Percentiles rank a stretch among this genome's conserved stretches.
These are phyloP conservation scores for Psilocybe subaeruginosa DNA, from an alignment of 768 basidiomycete species.

Conservation along the genomic window DNA sequence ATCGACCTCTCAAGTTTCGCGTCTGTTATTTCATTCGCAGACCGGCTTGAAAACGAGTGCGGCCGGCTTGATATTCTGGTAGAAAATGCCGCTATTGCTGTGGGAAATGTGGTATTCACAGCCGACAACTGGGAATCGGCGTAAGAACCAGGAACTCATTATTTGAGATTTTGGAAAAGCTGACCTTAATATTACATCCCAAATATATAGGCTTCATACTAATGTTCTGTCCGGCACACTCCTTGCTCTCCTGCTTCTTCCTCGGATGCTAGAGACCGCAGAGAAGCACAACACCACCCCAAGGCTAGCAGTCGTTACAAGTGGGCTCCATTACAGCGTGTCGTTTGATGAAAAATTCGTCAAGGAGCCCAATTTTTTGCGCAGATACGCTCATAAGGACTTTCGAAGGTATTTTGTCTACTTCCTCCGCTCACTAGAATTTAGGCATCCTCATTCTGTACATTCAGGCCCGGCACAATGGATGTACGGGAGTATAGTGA, in stretches of 20 bases:
- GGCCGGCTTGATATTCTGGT: slow-evolving; percentile 39
- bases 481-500: no score
- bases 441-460: no score
- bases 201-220: slow-evolving; percentile 42
- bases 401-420: no score
- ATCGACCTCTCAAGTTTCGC: slow-evolving; percentile 44
- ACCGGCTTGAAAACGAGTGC: slow-evolving; percentile 34
- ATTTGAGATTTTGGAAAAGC: not conserved
- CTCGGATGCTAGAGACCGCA: slow-evolving; percentile 41
- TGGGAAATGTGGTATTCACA: slow-evolving; percentile 19
- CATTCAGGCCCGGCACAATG: no score
- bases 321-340: slow-evolving; percentile 39
- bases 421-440: no score
- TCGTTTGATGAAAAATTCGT: slow-evolving; percentile 10
- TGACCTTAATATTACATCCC: no score
- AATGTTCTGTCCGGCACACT: slow-evolving; percentile 46
- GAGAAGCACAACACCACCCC: slow-evolving; percentile 29
- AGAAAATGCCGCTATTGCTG: slow-evolving; percentile 18
- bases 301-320: slow-evolving; percentile 44
- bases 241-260: slow-evolving; percentile 44
- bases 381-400: not conserved
- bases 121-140: slow-evolving; percentile 41
- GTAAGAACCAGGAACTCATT: slow-evolving; percentile 23
- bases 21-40: slow-evolving; percentile 41
- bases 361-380: not conserved